Evolutionary conservation across 2,329 filamentous ascomycete species (phyloP).

Genomic region (Catunica adiposa): DNA sequence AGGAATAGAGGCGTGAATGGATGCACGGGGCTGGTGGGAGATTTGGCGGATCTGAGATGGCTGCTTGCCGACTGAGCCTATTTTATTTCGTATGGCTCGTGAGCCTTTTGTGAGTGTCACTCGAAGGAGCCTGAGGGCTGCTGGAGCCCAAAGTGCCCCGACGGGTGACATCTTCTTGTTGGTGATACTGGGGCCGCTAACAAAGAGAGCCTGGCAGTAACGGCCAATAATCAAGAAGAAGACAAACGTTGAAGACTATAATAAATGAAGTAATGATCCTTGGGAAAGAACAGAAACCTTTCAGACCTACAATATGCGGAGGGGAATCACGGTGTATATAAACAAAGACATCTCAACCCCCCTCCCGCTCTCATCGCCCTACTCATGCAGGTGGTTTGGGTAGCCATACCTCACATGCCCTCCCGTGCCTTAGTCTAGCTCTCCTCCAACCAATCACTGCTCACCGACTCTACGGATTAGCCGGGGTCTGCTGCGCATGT

Average conservation of each 20-base stretch:
- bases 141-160: constrained; percentile 38
- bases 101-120: constrained; percentile 34
- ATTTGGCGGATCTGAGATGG: constrained; percentile 32
- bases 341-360: constrained; percentile 3
- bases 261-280: not conserved
- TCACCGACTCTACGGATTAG: constrained; percentile 7
- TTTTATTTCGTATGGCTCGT: constrained; percentile 33
- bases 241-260: not conserved
- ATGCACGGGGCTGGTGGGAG: constrained; percentile 30
- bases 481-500: constrained; percentile 5
- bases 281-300: not conserved
- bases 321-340: constrained; percentile 7
- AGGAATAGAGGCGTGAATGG: constrained; percentile 34
- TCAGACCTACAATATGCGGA: not conserved
- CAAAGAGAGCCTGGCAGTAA: constrained; percentile 6
- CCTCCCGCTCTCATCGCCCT: not conserved
- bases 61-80: constrained; percentile 29
- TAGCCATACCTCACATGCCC: constrained; percentile 5
- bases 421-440: constrained; percentile 8
- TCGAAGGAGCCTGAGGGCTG: constrained; percentile 37
- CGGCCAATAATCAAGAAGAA: constrained; percentile 6
- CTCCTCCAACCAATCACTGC: constrained; percentile 4
- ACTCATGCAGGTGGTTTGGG: constrained; percentile 11
- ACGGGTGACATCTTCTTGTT: constrained; percentile 34
- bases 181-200: constrained; percentile 2